These are phyloP conservation scores for Psilocybe mexicana DNA, from an alignment of 1,284 basidiomycete species.

Conservation along the genomic window DNA sequence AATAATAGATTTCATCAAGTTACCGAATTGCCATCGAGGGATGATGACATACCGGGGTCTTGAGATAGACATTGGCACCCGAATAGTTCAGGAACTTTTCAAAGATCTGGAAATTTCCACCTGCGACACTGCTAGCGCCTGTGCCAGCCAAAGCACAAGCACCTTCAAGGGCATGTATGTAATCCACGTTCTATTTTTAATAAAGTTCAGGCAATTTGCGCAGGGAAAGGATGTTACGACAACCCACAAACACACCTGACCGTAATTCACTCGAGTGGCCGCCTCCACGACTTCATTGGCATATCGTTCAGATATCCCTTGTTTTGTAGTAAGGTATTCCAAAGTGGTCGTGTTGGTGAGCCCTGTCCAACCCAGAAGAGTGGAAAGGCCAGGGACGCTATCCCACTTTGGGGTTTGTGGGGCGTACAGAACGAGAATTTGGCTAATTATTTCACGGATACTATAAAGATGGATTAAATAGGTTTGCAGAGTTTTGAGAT, in stretches of 20 bases:
- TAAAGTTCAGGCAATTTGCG: not conserved
- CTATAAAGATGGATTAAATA: slow-evolving; percentile 36
- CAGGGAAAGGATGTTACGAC: not conserved
- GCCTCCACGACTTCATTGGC: slow-evolving; percentile 82
- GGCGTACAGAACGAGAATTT: slow-evolving; percentile 63
- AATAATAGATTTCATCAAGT: not conserved
- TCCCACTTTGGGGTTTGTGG: slow-evolving; percentile 65
- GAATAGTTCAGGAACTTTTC: slow-evolving; percentile 76
- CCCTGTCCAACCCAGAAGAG: slow-evolving; percentile 53
- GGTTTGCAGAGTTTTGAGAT: not conserved
- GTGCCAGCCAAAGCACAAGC: slow-evolving; percentile 72
- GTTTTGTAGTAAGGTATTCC: slow-evolving; percentile 56
- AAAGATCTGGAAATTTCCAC: slow-evolving; percentile 89
- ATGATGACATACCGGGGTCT: slow-evolving; percentile 55
- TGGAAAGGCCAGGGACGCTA: slow-evolving; percentile 58
- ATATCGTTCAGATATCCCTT: slow-evolving; percentile 62
- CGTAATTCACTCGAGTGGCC: slow-evolving; percentile 88
- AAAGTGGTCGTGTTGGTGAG: slow-evolving; percentile 54
- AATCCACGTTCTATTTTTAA: slow-evolving; percentile 55
- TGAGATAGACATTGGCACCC: slow-evolving; percentile 67
- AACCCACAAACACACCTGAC: slow-evolving; percentile 52
- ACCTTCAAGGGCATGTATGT: slow-evolving; percentile 83
- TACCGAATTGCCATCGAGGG: too few relatives aligned
- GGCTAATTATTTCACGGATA: slow-evolving; percentile 56
- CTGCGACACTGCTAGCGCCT: slow-evolving; percentile 68